These are phyloP conservation scores for Houttuynia cordata DNA, from an alignment of 164 flowering plant species.

Conservation along the genomic window DNA sequence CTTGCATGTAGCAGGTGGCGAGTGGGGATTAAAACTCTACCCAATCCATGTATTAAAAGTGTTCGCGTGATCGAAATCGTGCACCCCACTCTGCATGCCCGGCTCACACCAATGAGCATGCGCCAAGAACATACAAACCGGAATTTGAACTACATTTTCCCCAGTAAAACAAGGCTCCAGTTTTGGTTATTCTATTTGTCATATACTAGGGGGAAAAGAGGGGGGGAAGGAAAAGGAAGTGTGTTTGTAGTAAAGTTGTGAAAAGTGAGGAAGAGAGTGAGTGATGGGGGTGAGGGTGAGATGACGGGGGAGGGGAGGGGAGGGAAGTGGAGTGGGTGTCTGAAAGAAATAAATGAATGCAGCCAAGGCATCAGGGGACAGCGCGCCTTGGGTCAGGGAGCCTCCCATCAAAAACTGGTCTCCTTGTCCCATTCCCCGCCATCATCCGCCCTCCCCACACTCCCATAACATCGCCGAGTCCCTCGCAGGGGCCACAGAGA, in stretches of 20 bases:
- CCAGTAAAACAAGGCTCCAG: too few relatives aligned
- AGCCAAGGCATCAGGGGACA: slow-evolving; percentile 6
- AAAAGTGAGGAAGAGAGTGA: not conserved
- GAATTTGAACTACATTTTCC: too few relatives aligned
- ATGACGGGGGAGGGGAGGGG: not conserved
- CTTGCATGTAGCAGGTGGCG: too few relatives aligned
- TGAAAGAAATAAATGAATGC: slow-evolving; percentile 1
- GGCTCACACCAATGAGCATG: too few relatives aligned
- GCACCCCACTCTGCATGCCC: too few relatives aligned
- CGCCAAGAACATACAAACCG: too few relatives aligned
- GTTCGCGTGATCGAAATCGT: too few relatives aligned
- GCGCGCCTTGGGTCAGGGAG: not conserved
- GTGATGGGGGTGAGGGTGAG: not conserved
- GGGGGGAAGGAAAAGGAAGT: not conserved
- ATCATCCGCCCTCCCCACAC: not conserved
- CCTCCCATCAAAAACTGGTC: not conserved
- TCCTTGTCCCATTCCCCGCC: not conserved
- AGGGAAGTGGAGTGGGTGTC: not conserved
- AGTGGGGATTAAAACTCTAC: too few relatives aligned
- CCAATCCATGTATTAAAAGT: too few relatives aligned
- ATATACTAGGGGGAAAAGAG: too few relatives aligned
- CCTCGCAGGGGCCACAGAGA: not conserved
- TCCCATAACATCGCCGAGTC: slow-evolving; percentile 5
- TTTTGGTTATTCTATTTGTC: too few relatives aligned
- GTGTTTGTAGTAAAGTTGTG: not conserved